Evolutionary conservation across 305 asterid genomes (phyloP), one percentile per base, ranked within the genome.

Genomic region (Fraxinus dipetala): DNA sequence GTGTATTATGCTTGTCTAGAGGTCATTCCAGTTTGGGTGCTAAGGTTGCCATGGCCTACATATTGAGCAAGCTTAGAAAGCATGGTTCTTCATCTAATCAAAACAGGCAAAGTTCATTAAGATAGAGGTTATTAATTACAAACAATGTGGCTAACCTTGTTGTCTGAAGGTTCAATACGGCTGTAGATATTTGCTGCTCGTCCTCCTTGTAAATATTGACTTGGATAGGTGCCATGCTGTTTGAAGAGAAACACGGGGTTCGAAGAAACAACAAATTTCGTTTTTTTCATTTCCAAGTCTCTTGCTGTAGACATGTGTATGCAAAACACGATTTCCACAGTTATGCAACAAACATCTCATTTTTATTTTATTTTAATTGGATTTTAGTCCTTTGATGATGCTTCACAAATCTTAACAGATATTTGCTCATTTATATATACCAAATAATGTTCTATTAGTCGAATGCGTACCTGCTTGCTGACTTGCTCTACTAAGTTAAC

Each of bases 31-130:
- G 91, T 87, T 86, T 95, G 86, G 94, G 95, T 78, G 91, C 95
- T 45, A 92, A 93, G 88, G 94, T 92, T 78, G 97, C 95, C 72
- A 89, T 92, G 94, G 95, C 95, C 11, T 95, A 90, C 86, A 80
- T 95, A 83, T 83, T 91, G 85, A 88, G 90, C 90, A 95, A 91
- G 87, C 87, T 95, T 69, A 89, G 91, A 1, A 89, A 89, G 79
- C 89, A 86, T 67, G 73, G 79, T 74, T 72, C 85, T 78, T 85
- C 84, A 51, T 63, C 86, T 35, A 81, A 80, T 24, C 72, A 24
- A 85, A 86, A 75, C 78, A 34, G 76, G 79, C 59, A 69, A 77
- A 51, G 75, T 35, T 51, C 75, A 36, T 31, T 26, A 70, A 78
- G 56, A 24, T 34, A 13, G 43, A 45, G 22, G 83, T 40, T 31